Percentiles rank a stretch among this genome's conserved stretches.
phyloP scores from a whole-genome alignment of 495 filamentous ascomycete species.

The Halenospora varia region DNA sequence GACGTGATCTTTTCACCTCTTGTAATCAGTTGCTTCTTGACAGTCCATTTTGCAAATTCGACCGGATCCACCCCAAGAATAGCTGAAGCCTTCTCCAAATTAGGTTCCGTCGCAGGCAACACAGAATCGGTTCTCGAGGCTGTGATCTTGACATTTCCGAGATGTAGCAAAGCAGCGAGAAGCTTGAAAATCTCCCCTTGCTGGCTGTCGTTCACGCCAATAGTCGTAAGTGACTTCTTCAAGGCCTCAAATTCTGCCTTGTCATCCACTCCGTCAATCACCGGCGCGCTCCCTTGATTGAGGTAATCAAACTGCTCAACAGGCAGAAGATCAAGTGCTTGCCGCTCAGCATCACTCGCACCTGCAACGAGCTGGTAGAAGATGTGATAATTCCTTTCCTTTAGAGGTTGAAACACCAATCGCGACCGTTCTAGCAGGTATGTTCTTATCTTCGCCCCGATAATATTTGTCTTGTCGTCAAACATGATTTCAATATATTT shows the following conservation, averaged over 20 bases:
- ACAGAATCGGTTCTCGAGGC: slow-evolving; percentile 84
- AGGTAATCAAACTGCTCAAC: slow-evolving; percentile 93
- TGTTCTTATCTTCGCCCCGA: slow-evolving; percentile 93
- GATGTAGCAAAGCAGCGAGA: slow-evolving; percentile 86
- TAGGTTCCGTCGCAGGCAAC: slow-evolving; percentile 74
- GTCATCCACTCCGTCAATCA: slow-evolving; percentile 94
- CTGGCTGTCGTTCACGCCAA: slow-evolving; percentile 70
- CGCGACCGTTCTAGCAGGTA: slow-evolving; percentile 94
- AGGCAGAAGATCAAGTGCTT: slow-evolving; percentile 69
- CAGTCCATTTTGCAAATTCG: slow-evolving; percentile 97
- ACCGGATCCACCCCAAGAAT: slow-evolving; percentile 83
- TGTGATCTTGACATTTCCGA: slow-evolving; percentile 94
- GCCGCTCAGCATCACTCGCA: slow-evolving; percentile 76
- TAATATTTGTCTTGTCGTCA: slow-evolving; percentile 90
- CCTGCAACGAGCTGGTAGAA: slow-evolving; percentile 99
- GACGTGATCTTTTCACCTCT: slow-evolving; percentile 97
- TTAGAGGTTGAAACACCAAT: slow-evolving; percentile 96
- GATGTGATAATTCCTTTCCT: slow-evolving; percentile 98
- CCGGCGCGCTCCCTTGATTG: slow-evolving; percentile 88
- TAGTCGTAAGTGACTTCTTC: slow-evolving; percentile 77
- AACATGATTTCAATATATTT: slow-evolving; percentile 99
- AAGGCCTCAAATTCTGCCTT: slow-evolving; percentile 89
- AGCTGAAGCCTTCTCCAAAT: slow-evolving; percentile 73
- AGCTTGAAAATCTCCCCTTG: slow-evolving; percentile 88
- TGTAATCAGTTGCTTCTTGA: slow-evolving; percentile 97